A percentile compares a stretch with the other conserved stretches of the same genome.
These are phyloP conservation scores for Adansonia gregorii DNA, from an alignment of 441 rosid genomes.

Conservation along the genomic window DNA sequence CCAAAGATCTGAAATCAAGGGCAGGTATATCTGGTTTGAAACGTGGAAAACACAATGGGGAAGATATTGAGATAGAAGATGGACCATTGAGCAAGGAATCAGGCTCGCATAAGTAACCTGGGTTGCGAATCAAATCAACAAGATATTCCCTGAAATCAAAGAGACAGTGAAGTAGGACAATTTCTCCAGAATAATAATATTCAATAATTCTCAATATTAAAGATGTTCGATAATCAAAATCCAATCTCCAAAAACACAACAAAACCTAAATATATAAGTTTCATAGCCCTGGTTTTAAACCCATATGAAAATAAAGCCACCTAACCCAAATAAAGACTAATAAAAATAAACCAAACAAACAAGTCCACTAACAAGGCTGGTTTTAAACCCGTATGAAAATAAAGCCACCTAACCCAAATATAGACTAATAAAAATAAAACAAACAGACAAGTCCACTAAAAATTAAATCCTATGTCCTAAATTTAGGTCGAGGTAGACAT, in stretches of 20 bases:
- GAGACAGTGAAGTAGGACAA: background rate
- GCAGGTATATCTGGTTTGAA: constrained; percentile 63
- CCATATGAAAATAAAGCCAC: background rate
- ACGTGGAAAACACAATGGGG: constrained; percentile 93
- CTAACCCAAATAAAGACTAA: too few species aligned
- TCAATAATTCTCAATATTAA: background rate
- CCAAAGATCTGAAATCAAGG: constrained; percentile 77
- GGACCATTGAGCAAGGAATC: constrained; percentile 97
- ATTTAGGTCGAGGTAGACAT: background rate
- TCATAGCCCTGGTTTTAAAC: background rate
- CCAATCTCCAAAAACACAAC: background rate
- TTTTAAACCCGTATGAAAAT: too few species aligned
- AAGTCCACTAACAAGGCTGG: too few species aligned
- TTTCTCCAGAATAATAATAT: constrained; percentile 4
- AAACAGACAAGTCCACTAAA: background rate
- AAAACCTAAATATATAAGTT: background rate
- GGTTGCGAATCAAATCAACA: constrained; percentile 89
- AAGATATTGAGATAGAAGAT: constrained; percentile 86
- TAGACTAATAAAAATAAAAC: background rate
- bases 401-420: background rate
- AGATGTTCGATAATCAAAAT: background rate
- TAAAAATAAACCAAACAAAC: too few species aligned
- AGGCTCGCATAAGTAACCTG: constrained; percentile 87
- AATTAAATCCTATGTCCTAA: background rate
- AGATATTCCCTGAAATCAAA: constrained; percentile 85